phyloP scores from a whole-genome alignment of 2,329 filamentous ascomycete genomes.

The Alternaria gaisen region DNA sequence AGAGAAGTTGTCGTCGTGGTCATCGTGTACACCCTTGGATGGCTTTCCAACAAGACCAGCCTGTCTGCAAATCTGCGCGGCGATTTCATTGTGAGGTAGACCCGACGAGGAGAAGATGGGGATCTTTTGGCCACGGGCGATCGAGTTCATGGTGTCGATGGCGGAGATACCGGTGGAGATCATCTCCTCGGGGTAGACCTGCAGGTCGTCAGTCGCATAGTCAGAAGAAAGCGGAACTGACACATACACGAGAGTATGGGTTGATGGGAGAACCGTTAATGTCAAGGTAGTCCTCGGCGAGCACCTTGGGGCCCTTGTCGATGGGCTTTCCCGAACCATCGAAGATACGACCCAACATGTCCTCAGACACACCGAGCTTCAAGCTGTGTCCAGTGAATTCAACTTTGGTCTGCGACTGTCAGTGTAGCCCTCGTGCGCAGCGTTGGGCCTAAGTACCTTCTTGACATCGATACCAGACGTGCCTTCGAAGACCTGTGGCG shows the following conservation, averaged over 20 bases:
- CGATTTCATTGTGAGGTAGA: conserved; percentile 99
- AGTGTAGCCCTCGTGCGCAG: conserved; percentile 24
- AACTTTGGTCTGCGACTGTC: conserved; percentile 78
- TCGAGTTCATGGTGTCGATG: conserved; percentile 93
- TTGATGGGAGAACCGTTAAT: conserved; percentile 99
- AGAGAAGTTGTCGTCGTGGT: conserved; percentile 98
- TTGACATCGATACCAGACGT: conserved; percentile 98
- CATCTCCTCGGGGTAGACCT: conserved; percentile 99
- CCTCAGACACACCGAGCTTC: conserved; percentile 98
- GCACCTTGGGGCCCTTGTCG: conserved; percentile 97
- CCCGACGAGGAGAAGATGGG: conserved; percentile 98
- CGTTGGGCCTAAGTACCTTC: conserved; percentile 65
- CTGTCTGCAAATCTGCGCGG: conserved; percentile 97
- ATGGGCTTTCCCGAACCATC: conserved; percentile 98
- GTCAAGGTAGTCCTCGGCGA: conserved; percentile 97
- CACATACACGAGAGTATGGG: conserved; percentile 90
- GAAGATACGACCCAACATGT: conserved; percentile 99
- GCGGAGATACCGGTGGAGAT: conserved; percentile 99
- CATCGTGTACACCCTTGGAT: conserved; percentile 95
- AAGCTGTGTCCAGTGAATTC: conserved; percentile 96
- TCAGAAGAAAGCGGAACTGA: conserved; percentile 18
- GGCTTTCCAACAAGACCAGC: conserved; percentile 90
- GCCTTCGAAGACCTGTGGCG: conserved; percentile 87
- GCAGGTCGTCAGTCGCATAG: conserved; percentile 27
- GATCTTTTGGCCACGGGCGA: conserved; percentile 98